phyloP scores from a whole-genome alignment of 176 grass and related monocot genomes.

The Zizania latifolia region DNA sequence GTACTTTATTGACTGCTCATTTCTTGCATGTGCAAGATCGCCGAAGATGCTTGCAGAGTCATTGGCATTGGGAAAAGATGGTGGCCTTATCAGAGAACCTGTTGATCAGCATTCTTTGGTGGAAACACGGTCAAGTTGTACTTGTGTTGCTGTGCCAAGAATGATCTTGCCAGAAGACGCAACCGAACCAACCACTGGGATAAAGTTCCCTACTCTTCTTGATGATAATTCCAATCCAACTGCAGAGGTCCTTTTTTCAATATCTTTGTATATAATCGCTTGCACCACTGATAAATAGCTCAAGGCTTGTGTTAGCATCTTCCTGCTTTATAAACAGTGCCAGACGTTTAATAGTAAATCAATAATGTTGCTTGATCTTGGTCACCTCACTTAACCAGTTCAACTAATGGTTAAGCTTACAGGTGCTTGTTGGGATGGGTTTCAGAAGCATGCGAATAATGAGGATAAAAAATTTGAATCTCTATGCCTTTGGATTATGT shows the following conservation, averaged over 20 bases:
- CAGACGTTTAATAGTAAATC: not conserved
- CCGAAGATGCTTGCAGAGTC: slow-evolving; percentile 67
- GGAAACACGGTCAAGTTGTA: slow-evolving; percentile 39
- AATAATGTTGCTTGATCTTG: not conserved
- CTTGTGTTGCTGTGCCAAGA: slow-evolving; percentile 54
- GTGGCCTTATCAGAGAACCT: slow-evolving; percentile 20
- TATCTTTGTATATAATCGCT: not conserved
- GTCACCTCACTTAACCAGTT: not conserved
- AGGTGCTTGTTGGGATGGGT: slow-evolving; percentile 94
- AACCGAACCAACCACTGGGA: slow-evolving; percentile 78
- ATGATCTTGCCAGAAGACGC: slow-evolving; percentile 48
- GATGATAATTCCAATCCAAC: slow-evolving; percentile 57
- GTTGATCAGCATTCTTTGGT: slow-evolving; percentile 30
- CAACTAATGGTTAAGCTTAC: slow-evolving; percentile 5
- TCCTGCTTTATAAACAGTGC: not conserved
- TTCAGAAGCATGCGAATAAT: slow-evolving; percentile 81
- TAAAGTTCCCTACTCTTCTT: slow-evolving; percentile 78
- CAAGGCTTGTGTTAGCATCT: not conserved
- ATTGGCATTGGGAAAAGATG: slow-evolving; percentile 43
- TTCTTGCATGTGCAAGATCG: slow-evolving; percentile 40
- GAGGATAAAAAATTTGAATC: slow-evolving; percentile 64
- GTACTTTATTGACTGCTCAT: slow-evolving; percentile 12
- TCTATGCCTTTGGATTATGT: slow-evolving; percentile 99
- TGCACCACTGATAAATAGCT: not conserved
- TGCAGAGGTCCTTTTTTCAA: slow-evolving; percentile 43